Evolutionary conservation across 371 early-diverging fungal species (phyloP).

Genomic region (Gilbertella persicaria): DNA sequence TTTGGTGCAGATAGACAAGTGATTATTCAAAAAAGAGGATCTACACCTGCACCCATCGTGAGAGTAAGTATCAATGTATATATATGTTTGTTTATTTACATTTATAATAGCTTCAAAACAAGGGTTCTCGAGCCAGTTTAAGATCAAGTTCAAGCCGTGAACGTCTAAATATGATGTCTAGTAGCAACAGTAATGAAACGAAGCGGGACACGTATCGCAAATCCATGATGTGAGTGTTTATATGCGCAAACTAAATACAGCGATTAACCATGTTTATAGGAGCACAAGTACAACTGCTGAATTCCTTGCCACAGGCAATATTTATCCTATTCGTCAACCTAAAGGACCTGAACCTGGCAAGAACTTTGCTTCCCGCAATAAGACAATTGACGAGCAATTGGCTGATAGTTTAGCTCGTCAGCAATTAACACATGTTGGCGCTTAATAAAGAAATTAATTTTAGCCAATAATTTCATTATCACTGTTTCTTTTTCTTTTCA

Average conservation of each 20-base stretch:
- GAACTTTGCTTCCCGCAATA: slow-evolving; percentile 47
- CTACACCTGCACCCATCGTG: slow-evolving; percentile 27
- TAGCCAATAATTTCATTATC: slow-evolving; percentile 1
- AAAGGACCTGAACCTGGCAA: slow-evolving; percentile 61
- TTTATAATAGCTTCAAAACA: slow-evolving; percentile 18
- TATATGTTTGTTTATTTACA: not conserved
- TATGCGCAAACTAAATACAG: not conserved
- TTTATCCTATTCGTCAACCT: slow-evolving; percentile 66
- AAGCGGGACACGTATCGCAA: slow-evolving; percentile 29
- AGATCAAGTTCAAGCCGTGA: slow-evolving; percentile 36
- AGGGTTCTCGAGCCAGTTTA: slow-evolving; percentile 25
- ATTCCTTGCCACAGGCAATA: slow-evolving; percentile 8
- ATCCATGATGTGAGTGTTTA: slow-evolving; percentile 34
- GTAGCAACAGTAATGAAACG: slow-evolving; percentile 1
- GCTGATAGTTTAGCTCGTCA: slow-evolving; percentile 22
- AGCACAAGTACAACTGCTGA: slow-evolving; percentile 24
- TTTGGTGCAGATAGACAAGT: slow-evolving; percentile 48
- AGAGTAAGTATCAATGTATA: slow-evolving; percentile 11
- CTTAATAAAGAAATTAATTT: slow-evolving; percentile 10
- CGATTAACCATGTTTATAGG: slow-evolving; percentile 1
- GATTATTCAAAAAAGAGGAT: slow-evolving; percentile 38
- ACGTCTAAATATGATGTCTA: slow-evolving; percentile 10
- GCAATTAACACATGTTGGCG: slow-evolving; percentile 19
- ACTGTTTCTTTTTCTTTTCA: slow-evolving; percentile 4
- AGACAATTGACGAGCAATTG: slow-evolving; percentile 15